Evolutionary conservation across 2,329 filamentous ascomycete species (phyloP).

Genomic region (Hymenoscyphus scutula): DNA sequence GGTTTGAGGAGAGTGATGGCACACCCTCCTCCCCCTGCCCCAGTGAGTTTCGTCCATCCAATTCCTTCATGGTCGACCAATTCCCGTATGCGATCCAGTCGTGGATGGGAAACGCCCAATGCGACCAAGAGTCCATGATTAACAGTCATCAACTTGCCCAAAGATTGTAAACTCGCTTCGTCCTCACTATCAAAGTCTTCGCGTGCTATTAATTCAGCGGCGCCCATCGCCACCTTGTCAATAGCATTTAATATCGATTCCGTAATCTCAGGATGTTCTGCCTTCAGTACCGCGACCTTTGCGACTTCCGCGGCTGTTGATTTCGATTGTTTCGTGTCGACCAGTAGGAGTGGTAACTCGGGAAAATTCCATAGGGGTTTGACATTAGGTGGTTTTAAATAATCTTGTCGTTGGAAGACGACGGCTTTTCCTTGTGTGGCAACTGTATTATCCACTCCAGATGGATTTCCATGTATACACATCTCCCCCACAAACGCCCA

Average conservation of each 20-base stretch:
- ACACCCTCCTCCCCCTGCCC: constrained; percentile 92
- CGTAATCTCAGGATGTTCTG: constrained; percentile 72
- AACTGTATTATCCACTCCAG: constrained; percentile 95
- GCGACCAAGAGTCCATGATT: constrained; percentile 93
- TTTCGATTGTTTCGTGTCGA: constrained; percentile 85
- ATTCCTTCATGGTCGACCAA: constrained; percentile 85
- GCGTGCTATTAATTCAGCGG: constrained; percentile 53
- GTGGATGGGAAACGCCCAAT: constrained; percentile 90
- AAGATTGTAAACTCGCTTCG: constrained; percentile 61
- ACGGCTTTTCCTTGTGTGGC: constrained; percentile 92
- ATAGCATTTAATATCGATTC: constrained; percentile 82
- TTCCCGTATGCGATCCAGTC: constrained; percentile 86
- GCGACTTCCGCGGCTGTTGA: constrained; percentile 82
- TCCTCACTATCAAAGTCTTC: constrained; percentile 66
- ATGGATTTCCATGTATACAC: constrained; percentile 96
- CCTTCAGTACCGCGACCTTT: constrained; percentile 75
- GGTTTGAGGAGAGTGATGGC: constrained; percentile 87
- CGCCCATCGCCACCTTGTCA: constrained; percentile 64
- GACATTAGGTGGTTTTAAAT: constrained; percentile 73
- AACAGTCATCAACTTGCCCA: constrained; percentile 87
- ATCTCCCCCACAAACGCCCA: constrained; percentile 98
- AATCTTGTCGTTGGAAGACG: constrained; percentile 79
- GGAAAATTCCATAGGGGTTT: constrained; percentile 82
- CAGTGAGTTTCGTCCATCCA: constrained; percentile 96
- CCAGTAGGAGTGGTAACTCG: constrained; percentile 82